Conservation (phyloP, 805 yeast genomes). For the Ogataea degrootiae region DNA sequence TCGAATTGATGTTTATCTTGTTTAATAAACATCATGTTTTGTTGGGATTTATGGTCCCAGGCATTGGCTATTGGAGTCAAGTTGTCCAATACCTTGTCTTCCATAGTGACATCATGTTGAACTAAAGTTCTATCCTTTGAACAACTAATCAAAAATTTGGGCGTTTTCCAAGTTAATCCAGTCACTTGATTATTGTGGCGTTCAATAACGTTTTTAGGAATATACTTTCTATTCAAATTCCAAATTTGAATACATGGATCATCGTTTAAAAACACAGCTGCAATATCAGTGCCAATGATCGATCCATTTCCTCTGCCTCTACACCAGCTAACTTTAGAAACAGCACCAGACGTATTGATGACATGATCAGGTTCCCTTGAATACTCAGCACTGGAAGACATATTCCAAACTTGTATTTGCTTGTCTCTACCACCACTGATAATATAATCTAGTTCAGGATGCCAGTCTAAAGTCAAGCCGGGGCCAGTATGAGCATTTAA, state of each 20-base stretch:
- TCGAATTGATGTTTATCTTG: conserved; percentile 46
- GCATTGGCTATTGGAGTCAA: conserved; percentile 47
- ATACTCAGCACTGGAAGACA: conserved; percentile 36
- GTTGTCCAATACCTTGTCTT: conserved; percentile 43
- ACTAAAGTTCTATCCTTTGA: conserved; percentile 47
- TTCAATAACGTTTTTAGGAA: conserved; percentile 57
- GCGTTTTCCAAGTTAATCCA: conserved; percentile 53
- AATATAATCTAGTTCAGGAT: conserved; percentile 74
- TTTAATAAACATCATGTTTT: conserved; percentile 46
- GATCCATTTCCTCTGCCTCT: conserved; percentile 35
- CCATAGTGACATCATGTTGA: conserved; percentile 42
- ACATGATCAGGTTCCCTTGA: conserved; percentile 59
- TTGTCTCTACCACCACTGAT: conserved; percentile 93
- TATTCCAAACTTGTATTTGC: conserved; percentile 72
- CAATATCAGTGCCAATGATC: conserved; percentile 60
- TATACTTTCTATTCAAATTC: conserved; percentile 62
- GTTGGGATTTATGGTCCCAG: conserved; percentile 49
- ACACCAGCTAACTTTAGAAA: conserved; percentile 71
- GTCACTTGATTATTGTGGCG: conserved; percentile 46
- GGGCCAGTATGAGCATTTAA: conserved; percentile 91
- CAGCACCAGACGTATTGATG: conserved; percentile 71
- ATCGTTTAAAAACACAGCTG: conserved; percentile 67
- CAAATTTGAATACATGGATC: conserved; percentile 68
- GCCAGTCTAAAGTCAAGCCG: conserved; percentile 84
- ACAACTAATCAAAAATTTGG: conserved; percentile 41